Conservation (phyloP, 306 rosid species). For the Nissolia schottii region DNA sequence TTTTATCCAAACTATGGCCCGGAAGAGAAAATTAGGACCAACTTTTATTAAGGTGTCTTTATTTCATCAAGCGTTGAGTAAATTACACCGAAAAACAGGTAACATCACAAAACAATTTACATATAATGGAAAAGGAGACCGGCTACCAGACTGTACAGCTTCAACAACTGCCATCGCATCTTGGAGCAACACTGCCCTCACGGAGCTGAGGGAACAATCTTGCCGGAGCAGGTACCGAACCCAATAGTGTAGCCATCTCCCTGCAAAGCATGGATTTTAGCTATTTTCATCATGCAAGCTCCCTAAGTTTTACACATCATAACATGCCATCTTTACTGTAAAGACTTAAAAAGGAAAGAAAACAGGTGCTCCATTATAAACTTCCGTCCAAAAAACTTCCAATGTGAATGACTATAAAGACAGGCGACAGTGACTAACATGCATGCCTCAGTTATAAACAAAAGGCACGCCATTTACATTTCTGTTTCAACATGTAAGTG, state of each 20-base stretch:
- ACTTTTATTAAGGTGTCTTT: constrained; percentile 15
- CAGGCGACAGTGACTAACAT: neutral
- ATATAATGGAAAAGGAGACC: neutral
- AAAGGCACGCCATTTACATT: neutral
- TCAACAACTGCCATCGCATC: neutral
- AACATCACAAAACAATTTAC: neutral
- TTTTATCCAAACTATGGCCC: neutral
- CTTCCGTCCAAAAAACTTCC: neutral
- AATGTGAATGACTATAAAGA: neutral
- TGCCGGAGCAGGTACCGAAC: constrained; percentile 81
- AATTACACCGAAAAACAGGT: constrained; percentile 12
- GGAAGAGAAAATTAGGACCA: neutral
- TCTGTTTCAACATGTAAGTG: no score
- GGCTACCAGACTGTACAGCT: neutral
- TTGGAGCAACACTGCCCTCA: constrained; percentile 20
- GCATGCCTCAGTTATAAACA: neutral
- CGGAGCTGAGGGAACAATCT: constrained; percentile 57
- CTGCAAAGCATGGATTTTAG: constrained; percentile 38
- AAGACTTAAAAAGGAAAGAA: neutral
- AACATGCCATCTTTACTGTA: neutral
- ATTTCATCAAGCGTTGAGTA: neutral
- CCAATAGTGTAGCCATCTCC: constrained; percentile 82
- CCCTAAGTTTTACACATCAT: neutral
- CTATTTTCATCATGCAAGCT: neutral
- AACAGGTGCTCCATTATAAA: neutral